A percentile compares a stretch with the other conserved stretches of the same genome.
phyloP scores from a whole-genome alignment of 176 grass and related monocot species.

The Zizania latifolia region DNA sequence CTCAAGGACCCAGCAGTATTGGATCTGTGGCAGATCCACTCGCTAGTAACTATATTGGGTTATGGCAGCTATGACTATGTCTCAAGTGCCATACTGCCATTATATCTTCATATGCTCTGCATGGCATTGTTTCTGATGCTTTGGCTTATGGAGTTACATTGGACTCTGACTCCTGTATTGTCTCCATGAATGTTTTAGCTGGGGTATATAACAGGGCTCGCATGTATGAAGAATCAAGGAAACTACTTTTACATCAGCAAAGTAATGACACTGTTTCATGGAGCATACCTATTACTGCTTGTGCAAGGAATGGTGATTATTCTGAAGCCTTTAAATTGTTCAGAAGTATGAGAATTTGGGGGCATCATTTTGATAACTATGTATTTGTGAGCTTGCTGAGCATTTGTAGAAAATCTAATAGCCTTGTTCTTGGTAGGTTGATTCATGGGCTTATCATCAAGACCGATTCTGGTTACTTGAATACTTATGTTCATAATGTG shows the following conservation, averaged over 20 bases:
- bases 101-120: slow-evolving; percentile 59
- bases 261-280: slow-evolving; percentile 52
- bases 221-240: slow-evolving; percentile 47
- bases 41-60: slow-evolving; percentile 61
- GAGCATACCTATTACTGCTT: slow-evolving; percentile 71
- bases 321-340: slow-evolving; percentile 51
- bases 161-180: slow-evolving; percentile 23
- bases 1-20: slow-evolving; percentile 43
- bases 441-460: slow-evolving; percentile 71
- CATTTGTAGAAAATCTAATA: slow-evolving; percentile 64
- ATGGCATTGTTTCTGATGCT: slow-evolving; percentile 41
- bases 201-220: slow-evolving; percentile 49
- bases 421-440: slow-evolving; percentile 53
- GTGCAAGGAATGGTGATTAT: slow-evolving; percentile 45
- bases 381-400: slow-evolving; percentile 51
- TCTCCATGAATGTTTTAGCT: slow-evolving; percentile 50
- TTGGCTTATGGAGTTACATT: slow-evolving; percentile 37
- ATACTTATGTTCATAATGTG: slow-evolving; percentile 58
- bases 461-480: slow-evolving; percentile 38
- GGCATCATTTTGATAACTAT: slow-evolving; percentile 45
- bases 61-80: slow-evolving; percentile 50
- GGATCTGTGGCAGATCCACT: slow-evolving; percentile 58
- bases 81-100: slow-evolving; percentile 54
- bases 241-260: slow-evolving; percentile 45
- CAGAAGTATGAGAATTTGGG: slow-evolving; percentile 49